Percentiles rank a stretch among this genome's conserved stretches.
Evolutionary conservation across 2,329 filamentous ascomycete genomes (phyloP).

Genomic region (Rosellinia necatrix): DNA sequence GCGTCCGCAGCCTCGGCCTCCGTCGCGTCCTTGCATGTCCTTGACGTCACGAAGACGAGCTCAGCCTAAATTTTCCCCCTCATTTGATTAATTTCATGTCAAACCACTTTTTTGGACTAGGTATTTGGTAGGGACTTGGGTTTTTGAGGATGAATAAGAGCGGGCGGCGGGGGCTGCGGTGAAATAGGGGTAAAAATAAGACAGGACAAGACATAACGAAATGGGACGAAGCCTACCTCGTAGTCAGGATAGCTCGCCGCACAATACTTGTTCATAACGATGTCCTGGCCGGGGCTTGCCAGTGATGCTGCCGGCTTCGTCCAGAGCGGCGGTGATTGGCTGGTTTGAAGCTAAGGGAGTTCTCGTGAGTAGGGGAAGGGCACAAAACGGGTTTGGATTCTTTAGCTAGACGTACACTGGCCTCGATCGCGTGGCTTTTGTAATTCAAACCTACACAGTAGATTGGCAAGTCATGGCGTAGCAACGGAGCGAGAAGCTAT

Average conservation of each 20-base stretch:
- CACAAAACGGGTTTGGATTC: too few species aligned
- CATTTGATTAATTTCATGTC: too few species aligned
- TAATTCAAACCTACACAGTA: constrained; percentile 40
- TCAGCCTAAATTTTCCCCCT: constrained; percentile 43
- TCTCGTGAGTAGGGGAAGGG: neutral
- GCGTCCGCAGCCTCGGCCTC: constrained; percentile 43
- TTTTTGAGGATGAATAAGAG: too few species aligned
- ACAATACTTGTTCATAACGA: constrained; percentile 45
- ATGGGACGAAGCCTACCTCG: constrained; percentile 22
- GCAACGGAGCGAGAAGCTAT: constrained; percentile 24
- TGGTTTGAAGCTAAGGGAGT: constrained; percentile 15
- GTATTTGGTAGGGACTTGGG: too few species aligned
- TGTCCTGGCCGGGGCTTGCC: constrained; percentile 34
- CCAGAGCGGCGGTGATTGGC: constrained; percentile 38
- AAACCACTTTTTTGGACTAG: too few species aligned
- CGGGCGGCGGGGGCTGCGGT: too few species aligned
- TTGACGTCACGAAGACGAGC: constrained; percentile 33
- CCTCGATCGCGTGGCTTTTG: constrained; percentile 25
- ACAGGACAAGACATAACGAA: neutral
- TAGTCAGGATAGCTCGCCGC: constrained; percentile 47
- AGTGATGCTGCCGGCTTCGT: constrained; percentile 45
- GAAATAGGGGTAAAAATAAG: neutral
- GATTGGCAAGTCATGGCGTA: constrained; percentile 25
- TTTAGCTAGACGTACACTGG: constrained; percentile 13
- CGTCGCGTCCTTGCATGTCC: constrained; percentile 47